Conservation (phyloP, 139 green algal species). For the Dunaliella primolecta region DNA sequence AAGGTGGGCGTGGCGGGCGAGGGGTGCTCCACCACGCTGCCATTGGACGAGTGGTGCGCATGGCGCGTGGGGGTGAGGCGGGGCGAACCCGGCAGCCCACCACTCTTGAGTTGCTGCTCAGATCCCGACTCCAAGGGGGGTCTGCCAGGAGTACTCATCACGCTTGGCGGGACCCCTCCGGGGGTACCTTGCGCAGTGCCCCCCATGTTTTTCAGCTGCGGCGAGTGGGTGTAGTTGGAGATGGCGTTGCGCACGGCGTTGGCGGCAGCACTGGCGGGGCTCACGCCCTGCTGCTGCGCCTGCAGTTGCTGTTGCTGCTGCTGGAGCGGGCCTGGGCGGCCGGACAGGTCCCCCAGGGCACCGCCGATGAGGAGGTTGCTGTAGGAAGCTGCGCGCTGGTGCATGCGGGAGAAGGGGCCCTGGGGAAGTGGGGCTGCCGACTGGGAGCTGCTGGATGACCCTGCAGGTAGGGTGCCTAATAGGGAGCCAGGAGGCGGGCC, state of each 20-base stretch:
- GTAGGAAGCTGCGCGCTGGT: not conserved
- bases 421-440: no score
- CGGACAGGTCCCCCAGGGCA: not conserved
- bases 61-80: not conserved
- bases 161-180: not conserved
- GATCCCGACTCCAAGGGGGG: no score
- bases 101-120: no score
- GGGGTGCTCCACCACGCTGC: not conserved
- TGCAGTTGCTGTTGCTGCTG: conserved; percentile 5
- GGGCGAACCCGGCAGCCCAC: not conserved
- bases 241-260: not conserved
- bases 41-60: not conserved
- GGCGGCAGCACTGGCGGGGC: not conserved
- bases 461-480: no score
- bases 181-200: not conserved
- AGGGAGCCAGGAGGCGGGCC: not conserved
- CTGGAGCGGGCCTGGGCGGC: not conserved
- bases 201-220: not conserved
- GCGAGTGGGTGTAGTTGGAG: not conserved
- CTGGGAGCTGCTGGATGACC: no score
- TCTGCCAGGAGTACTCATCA: not conserved
- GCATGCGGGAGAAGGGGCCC: not conserved
- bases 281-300: not conserved
- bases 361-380: not conserved
- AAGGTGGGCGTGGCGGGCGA: no score